These are phyloP conservation scores for Aspergillus fructus DNA, from an alignment of 2,329 filamentous ascomycete species.

Conservation along the genomic window DNA sequence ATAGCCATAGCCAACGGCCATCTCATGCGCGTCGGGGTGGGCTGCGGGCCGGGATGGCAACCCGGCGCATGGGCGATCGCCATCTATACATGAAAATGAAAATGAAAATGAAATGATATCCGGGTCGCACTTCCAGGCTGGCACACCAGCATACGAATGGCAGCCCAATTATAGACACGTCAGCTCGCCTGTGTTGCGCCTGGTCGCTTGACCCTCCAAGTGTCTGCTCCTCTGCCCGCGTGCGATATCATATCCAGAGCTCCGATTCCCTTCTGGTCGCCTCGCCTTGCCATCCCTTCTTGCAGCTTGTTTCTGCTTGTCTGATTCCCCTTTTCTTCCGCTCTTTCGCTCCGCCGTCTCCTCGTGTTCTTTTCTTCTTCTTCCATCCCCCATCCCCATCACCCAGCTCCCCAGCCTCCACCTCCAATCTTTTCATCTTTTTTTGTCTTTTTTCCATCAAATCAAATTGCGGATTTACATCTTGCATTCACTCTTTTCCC, in stretches of 20 bases:
- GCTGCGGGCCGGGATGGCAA: background rate
- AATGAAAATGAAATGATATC: background rate
- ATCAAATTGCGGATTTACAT: slow-evolving; percentile 2
- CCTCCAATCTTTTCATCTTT: slow-evolving; percentile 4
- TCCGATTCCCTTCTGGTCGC: background rate
- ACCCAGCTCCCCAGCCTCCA: slow-evolving; percentile 12
- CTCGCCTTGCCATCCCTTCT: slow-evolving; percentile 13
- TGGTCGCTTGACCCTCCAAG: background rate
- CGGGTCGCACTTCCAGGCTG: background rate
- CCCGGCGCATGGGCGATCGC: background rate
- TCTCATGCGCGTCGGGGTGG: background rate
- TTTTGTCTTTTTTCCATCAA: slow-evolving; percentile 15
- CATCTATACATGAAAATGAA: slow-evolving; percentile 7
- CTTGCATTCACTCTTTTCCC: background rate
- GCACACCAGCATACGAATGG: background rate
- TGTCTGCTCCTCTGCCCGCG: background rate
- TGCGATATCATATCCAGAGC: background rate
- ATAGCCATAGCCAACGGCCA: background rate
- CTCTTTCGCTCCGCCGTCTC: slow-evolving; percentile 9
- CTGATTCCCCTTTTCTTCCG: slow-evolving; percentile 12
- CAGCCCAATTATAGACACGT: background rate
- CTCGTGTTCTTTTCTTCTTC: slow-evolving; percentile 24
- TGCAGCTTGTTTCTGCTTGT: slow-evolving; percentile 15
- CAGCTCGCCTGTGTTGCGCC: background rate
- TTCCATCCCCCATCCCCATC: slow-evolving; percentile 17